Evolutionary conservation across 208 protist genomes (phyloP).

Genomic region (Trypanosoma cruzi): DNA sequence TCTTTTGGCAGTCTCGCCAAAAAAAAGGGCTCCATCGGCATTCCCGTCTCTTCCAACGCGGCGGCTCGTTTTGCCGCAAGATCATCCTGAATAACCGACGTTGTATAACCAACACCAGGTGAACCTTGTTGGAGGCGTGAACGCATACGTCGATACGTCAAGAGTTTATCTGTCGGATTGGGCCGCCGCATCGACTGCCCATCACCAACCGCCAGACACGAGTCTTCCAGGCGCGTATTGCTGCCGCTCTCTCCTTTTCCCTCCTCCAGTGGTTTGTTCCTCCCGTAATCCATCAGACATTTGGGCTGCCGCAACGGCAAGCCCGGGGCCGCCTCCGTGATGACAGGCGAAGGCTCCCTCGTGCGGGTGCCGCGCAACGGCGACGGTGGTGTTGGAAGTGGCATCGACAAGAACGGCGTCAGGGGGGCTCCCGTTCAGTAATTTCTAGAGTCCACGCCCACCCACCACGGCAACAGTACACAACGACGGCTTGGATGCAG

Average conservation of each 20-base stretch:
- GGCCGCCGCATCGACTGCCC: background rate
- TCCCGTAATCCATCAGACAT: conserved; percentile 14
- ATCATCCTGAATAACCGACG: background rate
- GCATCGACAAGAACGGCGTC: background rate
- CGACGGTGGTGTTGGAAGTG: background rate
- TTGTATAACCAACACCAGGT: background rate
- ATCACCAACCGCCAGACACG: background rate
- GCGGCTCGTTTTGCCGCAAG: background rate
- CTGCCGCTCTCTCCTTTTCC: background rate
- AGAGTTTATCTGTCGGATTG: conserved; percentile 18
- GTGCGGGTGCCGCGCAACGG: background rate
- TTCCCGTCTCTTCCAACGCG: background rate
- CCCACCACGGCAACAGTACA: background rate
- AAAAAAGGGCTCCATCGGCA: background rate
- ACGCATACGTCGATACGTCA: conserved; percentile 17
- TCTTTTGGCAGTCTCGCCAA: conserved; percentile 16
- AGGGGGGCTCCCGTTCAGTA: background rate
- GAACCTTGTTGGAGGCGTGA: conserved; percentile 1
- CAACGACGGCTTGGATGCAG: background rate
- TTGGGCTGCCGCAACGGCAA: conserved; percentile 9
- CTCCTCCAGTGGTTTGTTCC: background rate
- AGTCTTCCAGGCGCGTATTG: background rate
- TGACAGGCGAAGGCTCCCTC: conserved; percentile 5
- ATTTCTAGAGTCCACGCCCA: background rate
- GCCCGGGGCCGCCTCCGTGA: background rate